A percentile compares a stretch with the other conserved stretches of the same genome.
Evolutionary conservation across 352 stramenopile genomes (phyloP).

Genomic region (Pythium apleroticum): DNA sequence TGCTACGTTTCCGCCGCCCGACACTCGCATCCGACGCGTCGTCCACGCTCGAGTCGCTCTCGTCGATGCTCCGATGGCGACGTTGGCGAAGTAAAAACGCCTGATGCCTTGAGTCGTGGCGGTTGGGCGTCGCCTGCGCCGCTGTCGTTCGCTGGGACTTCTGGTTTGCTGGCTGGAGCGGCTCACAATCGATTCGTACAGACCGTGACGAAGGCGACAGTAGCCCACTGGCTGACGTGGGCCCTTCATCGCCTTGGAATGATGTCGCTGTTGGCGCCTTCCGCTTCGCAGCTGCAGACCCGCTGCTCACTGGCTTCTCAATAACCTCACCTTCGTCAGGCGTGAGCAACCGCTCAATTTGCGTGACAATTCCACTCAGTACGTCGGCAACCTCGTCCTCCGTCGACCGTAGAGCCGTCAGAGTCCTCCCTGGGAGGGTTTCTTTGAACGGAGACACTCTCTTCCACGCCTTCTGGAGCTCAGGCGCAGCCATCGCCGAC

Average conservation of each 20-base stretch:
- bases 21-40: constrained; percentile 51
- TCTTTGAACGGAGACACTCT: constrained; percentile 5
- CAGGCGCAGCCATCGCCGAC: not conserved
- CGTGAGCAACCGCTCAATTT: constrained; percentile 13
- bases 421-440: not conserved
- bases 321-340: not conserved
- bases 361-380: constrained; percentile 19
- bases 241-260: not conserved
- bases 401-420: not conserved
- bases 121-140: constrained; percentile 29
- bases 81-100: constrained; percentile 43
- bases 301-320: not conserved
- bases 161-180: constrained; percentile 1
- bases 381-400: constrained; percentile 25
- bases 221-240: not conserved
- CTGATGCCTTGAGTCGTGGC: constrained; percentile 3
- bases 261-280: constrained; percentile 14
- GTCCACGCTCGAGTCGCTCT: constrained; percentile 64
- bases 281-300: constrained; percentile 20
- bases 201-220: constrained; percentile 19
- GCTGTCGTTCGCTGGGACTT: constrained; percentile 21
- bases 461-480: constrained; percentile 15
- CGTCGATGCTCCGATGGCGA: constrained; percentile 44
- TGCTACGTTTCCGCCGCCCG: constrained; percentile 66
- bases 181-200: constrained; percentile 31